phyloP scores from a whole-genome alignment of 2,329 filamentous ascomycete genomes.

The Colletotrichum brevisporum region DNA sequence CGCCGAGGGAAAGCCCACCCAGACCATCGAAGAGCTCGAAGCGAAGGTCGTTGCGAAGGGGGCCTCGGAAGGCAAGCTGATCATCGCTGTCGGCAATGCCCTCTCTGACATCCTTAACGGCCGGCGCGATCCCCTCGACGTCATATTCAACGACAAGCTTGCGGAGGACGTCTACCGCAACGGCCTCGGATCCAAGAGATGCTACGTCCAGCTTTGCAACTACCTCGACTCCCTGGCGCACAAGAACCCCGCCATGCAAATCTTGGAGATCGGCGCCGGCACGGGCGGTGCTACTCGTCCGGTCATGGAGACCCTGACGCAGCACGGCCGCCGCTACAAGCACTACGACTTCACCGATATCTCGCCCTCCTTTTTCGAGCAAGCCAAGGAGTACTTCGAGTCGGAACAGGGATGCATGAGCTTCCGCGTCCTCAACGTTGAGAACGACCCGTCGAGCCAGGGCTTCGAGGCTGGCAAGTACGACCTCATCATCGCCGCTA shows the following conservation, averaged over 20 bases:
- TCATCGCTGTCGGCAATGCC: constrained; percentile 43
- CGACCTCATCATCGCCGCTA: constrained; percentile 50
- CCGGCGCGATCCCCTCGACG: constrained; percentile 46
- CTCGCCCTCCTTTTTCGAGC: constrained; percentile 54
- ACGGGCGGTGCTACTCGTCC: constrained; percentile 50
- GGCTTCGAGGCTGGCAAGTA: constrained; percentile 46
- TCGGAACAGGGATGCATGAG: constrained; percentile 44
- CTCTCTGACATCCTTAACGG: constrained; percentile 46
- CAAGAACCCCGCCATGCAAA: constrained; percentile 50
- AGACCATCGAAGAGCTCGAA: constrained; percentile 33
- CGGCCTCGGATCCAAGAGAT: constrained; percentile 42
- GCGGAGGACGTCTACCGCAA: constrained; percentile 45
- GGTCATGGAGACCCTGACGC: constrained; percentile 43
- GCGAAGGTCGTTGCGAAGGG: constrained; percentile 25
- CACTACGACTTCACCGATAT: constrained; percentile 57
- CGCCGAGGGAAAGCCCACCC: neutral
- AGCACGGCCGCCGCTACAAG: constrained; percentile 27
- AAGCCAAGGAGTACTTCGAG: constrained; percentile 47
- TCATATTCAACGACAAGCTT: constrained; percentile 47
- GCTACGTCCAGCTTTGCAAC: constrained; percentile 40
- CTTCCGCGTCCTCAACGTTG: constrained; percentile 53
- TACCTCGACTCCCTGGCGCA: constrained; percentile 46
- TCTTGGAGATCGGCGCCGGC: constrained; percentile 56
- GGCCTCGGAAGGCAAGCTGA: constrained; percentile 42
- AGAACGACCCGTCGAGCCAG: constrained; percentile 47